These are phyloP conservation scores for Kwoniella dendrophila DNA, from an alignment of 768 basidiomycete genomes.

Conservation along the genomic window DNA sequence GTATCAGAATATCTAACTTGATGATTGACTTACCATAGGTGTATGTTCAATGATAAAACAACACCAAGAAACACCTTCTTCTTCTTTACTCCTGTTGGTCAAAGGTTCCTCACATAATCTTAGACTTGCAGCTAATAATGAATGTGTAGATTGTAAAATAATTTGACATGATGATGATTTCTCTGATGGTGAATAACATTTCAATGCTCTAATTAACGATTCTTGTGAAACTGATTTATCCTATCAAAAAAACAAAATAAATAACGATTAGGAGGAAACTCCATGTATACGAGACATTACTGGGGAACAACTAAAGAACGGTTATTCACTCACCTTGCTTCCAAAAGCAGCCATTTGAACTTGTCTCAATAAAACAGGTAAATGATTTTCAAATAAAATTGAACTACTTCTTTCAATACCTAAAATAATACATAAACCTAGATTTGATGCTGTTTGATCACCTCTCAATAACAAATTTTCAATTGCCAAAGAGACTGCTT, in stretches of 20 bases:
- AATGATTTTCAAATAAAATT: constrained; percentile 31
- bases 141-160: constrained; percentile 39
- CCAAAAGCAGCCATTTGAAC: constrained; percentile 40
- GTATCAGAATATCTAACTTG: neutral
- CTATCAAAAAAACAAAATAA: constrained; percentile 14
- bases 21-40: constrained; percentile 41
- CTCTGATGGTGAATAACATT: constrained; percentile 34
- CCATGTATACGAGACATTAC: neutral
- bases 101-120: constrained; percentile 20
- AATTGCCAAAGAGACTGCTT: constrained; percentile 34
- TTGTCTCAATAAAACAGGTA: constrained; percentile 36
- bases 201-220: constrained; percentile 34
- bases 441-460: constrained; percentile 27
- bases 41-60: constrained; percentile 44
- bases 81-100: neutral
- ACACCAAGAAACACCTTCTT: constrained; percentile 35
- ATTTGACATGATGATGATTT: constrained; percentile 23
- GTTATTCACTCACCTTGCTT: constrained; percentile 19
- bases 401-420: constrained; percentile 34
- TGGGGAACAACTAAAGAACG: neutral
- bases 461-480: constrained; percentile 40
- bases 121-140: constrained; percentile 35
- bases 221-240: constrained; percentile 31
- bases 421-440: constrained; percentile 38
- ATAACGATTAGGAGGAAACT: too few species aligned